These are phyloP conservation scores for Symbiodinium natans DNA, from an alignment of 73 alveolate genomes.

Conservation along the genomic window DNA sequence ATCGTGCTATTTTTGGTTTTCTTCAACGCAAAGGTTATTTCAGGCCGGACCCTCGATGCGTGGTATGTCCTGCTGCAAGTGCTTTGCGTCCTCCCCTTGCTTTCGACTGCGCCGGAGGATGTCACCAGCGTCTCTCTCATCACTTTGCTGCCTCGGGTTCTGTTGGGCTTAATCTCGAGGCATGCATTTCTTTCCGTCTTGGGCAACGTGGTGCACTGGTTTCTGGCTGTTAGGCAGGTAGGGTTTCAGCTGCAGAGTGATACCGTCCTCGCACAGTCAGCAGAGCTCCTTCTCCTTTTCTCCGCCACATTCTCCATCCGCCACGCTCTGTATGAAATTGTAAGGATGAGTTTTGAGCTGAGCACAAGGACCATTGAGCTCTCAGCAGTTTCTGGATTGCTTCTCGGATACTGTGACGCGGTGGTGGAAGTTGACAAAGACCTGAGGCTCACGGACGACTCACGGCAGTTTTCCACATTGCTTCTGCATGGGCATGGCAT, in stretches of 20 bases:
- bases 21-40: neutral
- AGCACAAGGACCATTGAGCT: neutral
- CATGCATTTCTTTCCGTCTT: neutral
- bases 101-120: slow-evolving; percentile 4
- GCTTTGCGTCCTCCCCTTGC: slow-evolving; percentile 12
- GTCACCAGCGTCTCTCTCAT: slow-evolving; percentile 26
- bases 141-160: slow-evolving; percentile 11
- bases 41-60: neutral
- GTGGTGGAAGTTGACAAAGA: neutral
- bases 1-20: neutral
- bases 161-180: slow-evolving; percentile 17
- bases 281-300: neutral
- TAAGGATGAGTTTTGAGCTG: neutral
- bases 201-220: slow-evolving; percentile 2
- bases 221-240: neutral
- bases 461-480: slow-evolving; percentile 22
- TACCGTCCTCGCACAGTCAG: neutral
- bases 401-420: slow-evolving; percentile 2
- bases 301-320: neutral
- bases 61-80: slow-evolving; percentile 47
- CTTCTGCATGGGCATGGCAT: slow-evolving; percentile 25
- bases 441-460: neutral
- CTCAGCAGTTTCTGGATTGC: neutral
- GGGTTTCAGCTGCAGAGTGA: neutral
- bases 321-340: neutral